Evolutionary conservation across 2,329 filamentous ascomycete species (phyloP).

Genomic region (Talaromyces amestolkiae): DNA sequence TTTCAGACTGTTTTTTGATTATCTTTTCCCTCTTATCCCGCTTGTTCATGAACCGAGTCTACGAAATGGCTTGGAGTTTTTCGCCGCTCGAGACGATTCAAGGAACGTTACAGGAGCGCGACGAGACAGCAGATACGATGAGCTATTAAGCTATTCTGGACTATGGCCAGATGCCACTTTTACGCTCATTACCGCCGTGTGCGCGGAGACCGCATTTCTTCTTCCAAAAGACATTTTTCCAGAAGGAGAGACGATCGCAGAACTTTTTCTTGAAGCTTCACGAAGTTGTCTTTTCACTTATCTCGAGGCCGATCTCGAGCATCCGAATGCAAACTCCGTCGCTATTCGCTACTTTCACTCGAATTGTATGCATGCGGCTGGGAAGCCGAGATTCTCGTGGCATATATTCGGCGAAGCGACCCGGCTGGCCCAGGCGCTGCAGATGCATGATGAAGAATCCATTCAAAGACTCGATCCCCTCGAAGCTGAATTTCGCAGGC

Average conservation of each 20-base stretch:
- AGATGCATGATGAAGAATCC: slow-evolving; percentile 43
- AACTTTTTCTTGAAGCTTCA: slow-evolving; percentile 43
- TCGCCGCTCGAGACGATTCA: slow-evolving; percentile 22
- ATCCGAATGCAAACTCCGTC: slow-evolving; percentile 45
- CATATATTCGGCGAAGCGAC: slow-evolving; percentile 48
- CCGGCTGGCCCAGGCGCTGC: slow-evolving; percentile 45
- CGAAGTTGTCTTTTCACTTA: slow-evolving; percentile 40
- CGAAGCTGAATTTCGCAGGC: slow-evolving; percentile 35
- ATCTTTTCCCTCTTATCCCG: slow-evolving; percentile 45
- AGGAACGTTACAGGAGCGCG: not conserved
- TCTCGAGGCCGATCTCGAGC: slow-evolving; percentile 44
- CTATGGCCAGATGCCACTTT: slow-evolving; percentile 41
- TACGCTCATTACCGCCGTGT: slow-evolving; percentile 46
- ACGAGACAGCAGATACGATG: not conserved
- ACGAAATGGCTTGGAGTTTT: slow-evolving; percentile 37
- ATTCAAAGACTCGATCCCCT: slow-evolving; percentile 35
- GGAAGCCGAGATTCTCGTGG: slow-evolving; percentile 47
- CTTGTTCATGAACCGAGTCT: slow-evolving; percentile 45
- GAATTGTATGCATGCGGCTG: slow-evolving; percentile 46
- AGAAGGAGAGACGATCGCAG: slow-evolving; percentile 38
- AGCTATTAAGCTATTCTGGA: slow-evolving; percentile 21
- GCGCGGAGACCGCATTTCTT: slow-evolving; percentile 44
- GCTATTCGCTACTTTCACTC: slow-evolving; percentile 49
- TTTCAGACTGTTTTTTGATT: slow-evolving; percentile 45
- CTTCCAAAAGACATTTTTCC: slow-evolving; percentile 43